Evolutionary conservation across 768 basidiomycete species (phyloP), one percentile per base, ranked within the genome.

Genomic region (Mrakia blollopis): DNA sequence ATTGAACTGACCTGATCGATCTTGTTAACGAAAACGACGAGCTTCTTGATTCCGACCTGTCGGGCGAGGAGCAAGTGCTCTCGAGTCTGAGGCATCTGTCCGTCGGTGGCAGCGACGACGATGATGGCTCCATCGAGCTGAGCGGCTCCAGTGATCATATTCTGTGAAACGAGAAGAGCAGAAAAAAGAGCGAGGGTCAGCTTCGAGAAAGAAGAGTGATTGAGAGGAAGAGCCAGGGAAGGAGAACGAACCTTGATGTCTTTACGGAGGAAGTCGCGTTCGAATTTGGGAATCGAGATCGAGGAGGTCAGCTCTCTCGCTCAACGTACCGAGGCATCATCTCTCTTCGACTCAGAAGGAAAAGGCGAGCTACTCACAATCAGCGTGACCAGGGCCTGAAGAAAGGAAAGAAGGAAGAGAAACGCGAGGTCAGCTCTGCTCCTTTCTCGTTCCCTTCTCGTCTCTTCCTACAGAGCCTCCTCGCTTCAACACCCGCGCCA

Each of bases 1-100:
- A 16, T 16, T 1, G 25, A 5, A 28, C 57, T 25, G 57, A 57
- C 57, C 86, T 91, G 89, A 86, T 99, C 97, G 78, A 99, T 90
- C 86, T 99, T 99, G 91, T 99, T 99, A 85, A 99, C 94, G 87
- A 97, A 99, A 80, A 99, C 97, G 77, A 98, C 94, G 52, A 99
- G 89, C 84, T 91, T 92, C 86, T 95, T 94, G 83, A 99, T 91
- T 80, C 97, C 97, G 79, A 98, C 95, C 86, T 99, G 97, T 82
- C 94, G 92, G 80, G 96, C 96, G 68, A 99, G 89, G 73, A 99
- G 91, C 79, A 99, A 85, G 85, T 99, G 97, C 87, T 99, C 97
- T 81, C 95, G 91, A 70, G 97, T 99, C 85, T 98, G 96, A 74
- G 96, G 97, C 97, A 99, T 99, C 85, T 98, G 95, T 80, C 97